Base-by-base conservation (phyloP, 1,139 yeast genomes). In the Lodderomyces beijingensis region DNA sequence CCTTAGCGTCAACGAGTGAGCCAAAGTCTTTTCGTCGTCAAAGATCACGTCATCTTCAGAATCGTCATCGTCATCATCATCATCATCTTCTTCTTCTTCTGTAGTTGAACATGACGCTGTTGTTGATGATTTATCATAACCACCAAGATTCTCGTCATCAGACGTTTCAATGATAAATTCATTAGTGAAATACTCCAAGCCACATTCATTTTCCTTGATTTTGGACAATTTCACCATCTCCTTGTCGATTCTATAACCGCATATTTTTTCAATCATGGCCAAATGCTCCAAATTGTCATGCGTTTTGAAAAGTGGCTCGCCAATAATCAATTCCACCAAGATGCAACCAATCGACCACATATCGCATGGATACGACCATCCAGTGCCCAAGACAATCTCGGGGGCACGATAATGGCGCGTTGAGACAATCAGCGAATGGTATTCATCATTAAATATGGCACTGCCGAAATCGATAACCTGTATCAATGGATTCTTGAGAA, bases 321-420 rank as follows among this genome's bases (percentile, higher is more conserved):
- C 99, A 19, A 94, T 86, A 32, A 86, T 80, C 33, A 93, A 62
- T 58, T 93, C 98, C 9, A 88, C 89, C 28, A 93, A 62, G 11
- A 93, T 88, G 55, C 98, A 89, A 1, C 96, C 99, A 36, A 91
- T 72, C 1, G 96, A 86, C 99, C 98, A 93, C 61, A 91, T 66
- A 57, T 93, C 99, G 57, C 98, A 91, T 1, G 89, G 87, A 44
- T 72, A 81, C 3, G 87, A 78, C 91, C 98, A 93, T 24, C 97
- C 97, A 22, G 77, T 71, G 1, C 96, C 96, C 24, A 93, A 62
- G 2, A 91, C 89, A 44, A 93, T 88, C 55, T 93, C 99, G 0
- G 98, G 98, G 0, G 98, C 98, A 37, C 99, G 68, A 58, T 93
- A 93, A 58, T 93, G 98, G 36, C 99, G 70, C 2, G 98, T 91